Conservation (phyloP, 345 rosid genomes). For the Murraya paniculata region DNA sequence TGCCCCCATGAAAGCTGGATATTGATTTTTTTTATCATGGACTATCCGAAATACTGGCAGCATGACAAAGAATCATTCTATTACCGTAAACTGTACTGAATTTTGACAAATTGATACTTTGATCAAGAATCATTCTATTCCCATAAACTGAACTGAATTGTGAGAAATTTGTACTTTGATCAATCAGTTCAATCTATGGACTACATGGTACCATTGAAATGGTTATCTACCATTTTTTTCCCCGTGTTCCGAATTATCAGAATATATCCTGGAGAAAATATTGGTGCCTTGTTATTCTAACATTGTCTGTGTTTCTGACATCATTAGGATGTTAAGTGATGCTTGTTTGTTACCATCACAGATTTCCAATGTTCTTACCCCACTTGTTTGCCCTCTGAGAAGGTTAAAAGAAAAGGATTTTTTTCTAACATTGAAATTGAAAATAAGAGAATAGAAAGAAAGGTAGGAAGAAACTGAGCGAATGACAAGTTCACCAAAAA, state of each 20-base stretch:
- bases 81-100: not conserved
- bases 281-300: not conserved
- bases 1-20: not conserved
- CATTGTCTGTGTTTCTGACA: not conserved
- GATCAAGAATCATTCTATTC: not conserved
- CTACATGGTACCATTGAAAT: not conserved
- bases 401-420: not conserved
- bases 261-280: not conserved
- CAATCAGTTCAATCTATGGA: not conserved
- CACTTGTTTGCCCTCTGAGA: not conserved
- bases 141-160: no score
- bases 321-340: not conserved
- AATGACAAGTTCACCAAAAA: conserved; percentile 13
- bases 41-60: not conserved
- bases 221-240: not conserved
- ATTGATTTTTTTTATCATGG: not conserved
- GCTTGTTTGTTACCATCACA: not conserved
- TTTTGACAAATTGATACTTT: not conserved
- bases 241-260: no score
- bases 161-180: not conserved
- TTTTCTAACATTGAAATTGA: not conserved
- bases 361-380: not conserved
- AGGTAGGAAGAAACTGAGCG: not conserved
- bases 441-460: not conserved
- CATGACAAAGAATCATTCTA: not conserved